Conservation (phyloP, 2,329 filamentous ascomycete genomes). For the Nemania diffusa region DNA sequence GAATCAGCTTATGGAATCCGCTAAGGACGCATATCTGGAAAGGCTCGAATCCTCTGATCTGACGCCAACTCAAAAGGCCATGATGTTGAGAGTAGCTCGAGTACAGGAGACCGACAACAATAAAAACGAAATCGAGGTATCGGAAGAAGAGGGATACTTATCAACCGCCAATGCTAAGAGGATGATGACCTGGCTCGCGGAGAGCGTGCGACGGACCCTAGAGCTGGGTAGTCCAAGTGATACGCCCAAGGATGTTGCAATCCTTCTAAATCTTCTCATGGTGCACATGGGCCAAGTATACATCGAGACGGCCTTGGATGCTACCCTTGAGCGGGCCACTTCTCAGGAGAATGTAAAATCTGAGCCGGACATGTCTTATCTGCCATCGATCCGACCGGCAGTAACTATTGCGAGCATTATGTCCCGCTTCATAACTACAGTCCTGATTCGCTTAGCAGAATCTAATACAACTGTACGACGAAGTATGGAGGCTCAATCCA, state of each 20-base stretch:
- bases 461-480: conserved; percentile 89
- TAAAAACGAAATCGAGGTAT: conserved; percentile 88
- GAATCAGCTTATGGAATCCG: conserved; percentile 86
- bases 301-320: conserved; percentile 73
- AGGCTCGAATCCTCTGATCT: conserved; percentile 89
- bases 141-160: conserved; percentile 86
- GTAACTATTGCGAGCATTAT: conserved; percentile 93
- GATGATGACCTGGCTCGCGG: conserved; percentile 97
- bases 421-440: conserved; percentile 89
- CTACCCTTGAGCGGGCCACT: conserved; percentile 77
- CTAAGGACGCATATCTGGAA: conserved; percentile 91
- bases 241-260: conserved; percentile 91
- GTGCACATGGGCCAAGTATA: conserved; percentile 88
- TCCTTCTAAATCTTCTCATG: conserved; percentile 84
- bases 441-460: conserved; percentile 88
- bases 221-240: conserved; percentile 90
- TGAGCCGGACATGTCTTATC: conserved; percentile 88
- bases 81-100: conserved; percentile 89
- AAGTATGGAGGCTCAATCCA: conserved; percentile 87
- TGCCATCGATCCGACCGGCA: conserved; percentile 80
- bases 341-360: conserved; percentile 81
- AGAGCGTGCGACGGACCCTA: conserved; percentile 89
- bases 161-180: conserved; percentile 91
- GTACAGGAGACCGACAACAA: conserved; percentile 79
- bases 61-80: conserved; percentile 86